Conservation (phyloP, 108 stramenopile species). For the Discostella pseudostelligera region DNA sequence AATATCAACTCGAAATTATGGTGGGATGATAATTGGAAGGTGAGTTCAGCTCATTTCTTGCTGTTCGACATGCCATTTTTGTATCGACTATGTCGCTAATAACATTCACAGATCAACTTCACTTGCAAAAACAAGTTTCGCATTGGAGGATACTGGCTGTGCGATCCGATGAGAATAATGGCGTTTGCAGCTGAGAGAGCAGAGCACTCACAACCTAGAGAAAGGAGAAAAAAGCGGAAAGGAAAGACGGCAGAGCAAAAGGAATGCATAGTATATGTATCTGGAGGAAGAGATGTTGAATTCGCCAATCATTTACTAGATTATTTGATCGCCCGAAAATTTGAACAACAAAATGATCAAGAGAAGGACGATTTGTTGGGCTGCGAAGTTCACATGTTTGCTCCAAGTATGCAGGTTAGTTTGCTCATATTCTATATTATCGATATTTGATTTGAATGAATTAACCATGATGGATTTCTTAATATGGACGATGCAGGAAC, state of each 20-base stretch:
- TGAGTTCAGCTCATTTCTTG: constrained; percentile 13
- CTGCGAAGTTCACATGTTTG: constrained; percentile 74
- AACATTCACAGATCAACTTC: constrained; percentile 17
- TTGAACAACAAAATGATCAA: constrained; percentile 8
- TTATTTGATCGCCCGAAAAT: constrained; percentile 9
- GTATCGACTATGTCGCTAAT: neutral
- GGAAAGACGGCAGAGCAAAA: neutral
- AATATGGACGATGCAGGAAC: neutral
- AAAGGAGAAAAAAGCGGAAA: neutral
- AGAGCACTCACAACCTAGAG: too few species aligned
- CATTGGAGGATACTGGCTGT: constrained; percentile 29
- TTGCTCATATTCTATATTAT: neutral
- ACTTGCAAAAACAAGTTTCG: constrained; percentile 17
- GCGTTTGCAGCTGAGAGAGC: constrained; percentile 24
- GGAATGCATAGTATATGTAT: constrained; percentile 53
- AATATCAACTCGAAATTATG: constrained; percentile 16
- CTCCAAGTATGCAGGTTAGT: constrained; percentile 24
- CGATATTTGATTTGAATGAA: constrained; percentile 3
- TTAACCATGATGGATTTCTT: constrained; percentile 16
- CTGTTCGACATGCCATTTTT: neutral
- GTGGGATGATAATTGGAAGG: constrained; percentile 38
- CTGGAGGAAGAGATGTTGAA: constrained; percentile 49
- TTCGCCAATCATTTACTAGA: constrained; percentile 40
- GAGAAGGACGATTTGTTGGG: constrained; percentile 1
- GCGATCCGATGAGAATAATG: constrained; percentile 28